Base-by-base conservation (phyloP, 2,329 filamentous ascomycete species). In the Tolypocladium inflatum region DNA sequence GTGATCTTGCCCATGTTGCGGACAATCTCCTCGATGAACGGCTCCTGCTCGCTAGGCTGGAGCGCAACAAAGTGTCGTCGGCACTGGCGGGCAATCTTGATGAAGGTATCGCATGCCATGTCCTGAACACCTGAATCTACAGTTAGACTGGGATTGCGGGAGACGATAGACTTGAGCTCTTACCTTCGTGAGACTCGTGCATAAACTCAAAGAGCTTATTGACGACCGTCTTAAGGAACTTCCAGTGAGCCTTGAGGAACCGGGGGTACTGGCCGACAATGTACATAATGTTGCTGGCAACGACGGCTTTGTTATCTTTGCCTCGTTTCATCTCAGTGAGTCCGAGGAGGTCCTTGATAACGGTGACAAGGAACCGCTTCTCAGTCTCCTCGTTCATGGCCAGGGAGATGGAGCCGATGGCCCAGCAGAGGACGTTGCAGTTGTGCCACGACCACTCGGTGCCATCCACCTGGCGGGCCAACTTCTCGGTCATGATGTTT, bases 171-270 rank as follows among this genome's bases (percentile, higher is more conserved):
- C 30, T 45, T 72, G 35, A 37, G 33, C n/a, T 15, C 81, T 67
- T 74, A 87, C 90, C 94, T 78, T 99, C 94, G 69, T 99, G 94
- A 1, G 94, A 97, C 75, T 99, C 94, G 73, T 99, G 94, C 94
- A 99, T 99, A 71, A 99, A 99, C 77, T 99, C 94, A 68, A 99
- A 99, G 6, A 99, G 83, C 79, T 99, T 99, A 78, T 99, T 99
- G 69, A 99, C 94, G 21, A 99, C 94, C 2, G 94, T 99, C 85
- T 99, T 99, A 58, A 99, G 80, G 77, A 99, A 99, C 73, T 99
- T 99, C 94, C 94, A 99, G 74, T 99, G 94, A 1, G 94, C 94
- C 78, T 99, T 99, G 67, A 99, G 78, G 78, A 99, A 99, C 23
- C 94, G 90, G 42, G 94, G 94, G 70, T 99, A 99, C 71, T 99